phyloP scores from a whole-genome alignment of 805 yeast genomes.

The Pichia pseudocactophila region DNA sequence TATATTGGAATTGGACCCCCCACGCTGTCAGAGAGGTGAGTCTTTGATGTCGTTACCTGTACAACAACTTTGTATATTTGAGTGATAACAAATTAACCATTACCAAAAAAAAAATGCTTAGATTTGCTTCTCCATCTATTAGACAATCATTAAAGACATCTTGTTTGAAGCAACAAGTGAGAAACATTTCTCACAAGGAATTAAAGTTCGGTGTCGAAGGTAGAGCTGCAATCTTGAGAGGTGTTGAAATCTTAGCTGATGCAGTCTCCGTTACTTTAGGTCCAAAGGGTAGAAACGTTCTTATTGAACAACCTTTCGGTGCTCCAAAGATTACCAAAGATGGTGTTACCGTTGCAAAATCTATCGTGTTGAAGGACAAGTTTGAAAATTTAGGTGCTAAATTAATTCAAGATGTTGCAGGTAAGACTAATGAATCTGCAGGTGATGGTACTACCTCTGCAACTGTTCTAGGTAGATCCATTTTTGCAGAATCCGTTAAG shows the following conservation, averaged over 20 bases:
- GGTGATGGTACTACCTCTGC: slow-evolving; percentile 99
- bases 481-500: slow-evolving; percentile 90
- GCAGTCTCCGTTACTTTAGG: slow-evolving; percentile 96
- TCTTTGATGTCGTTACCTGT: too few relatives aligned
- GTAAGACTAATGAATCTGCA: slow-evolving; percentile 93
- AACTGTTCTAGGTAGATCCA: slow-evolving; percentile 91
- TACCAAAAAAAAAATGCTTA: background rate
- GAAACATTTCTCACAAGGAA: slow-evolving; percentile 72
- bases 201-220: slow-evolving; percentile 96
- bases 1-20: too few relatives aligned
- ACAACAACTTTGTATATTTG: too few relatives aligned
- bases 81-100: background rate
- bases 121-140: slow-evolving; percentile 26
- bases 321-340: slow-evolving; percentile 98
- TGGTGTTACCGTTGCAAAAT: slow-evolving; percentile 94
- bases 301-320: slow-evolving; percentile 94
- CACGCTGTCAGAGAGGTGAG: too few relatives aligned
- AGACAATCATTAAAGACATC: slow-evolving; percentile 32
- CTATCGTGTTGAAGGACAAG: slow-evolving; percentile 74
- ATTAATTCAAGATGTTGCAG: slow-evolving; percentile 91
- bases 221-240: slow-evolving; percentile 85
- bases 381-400: slow-evolving; percentile 96
- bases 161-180: slow-evolving; percentile 23
- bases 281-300: slow-evolving; percentile 95
- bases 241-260: slow-evolving; percentile 90